Evolutionary conservation across 805 yeast species (phyloP).

Genomic region (Schizosaccharomyces cryophilus): DNA sequence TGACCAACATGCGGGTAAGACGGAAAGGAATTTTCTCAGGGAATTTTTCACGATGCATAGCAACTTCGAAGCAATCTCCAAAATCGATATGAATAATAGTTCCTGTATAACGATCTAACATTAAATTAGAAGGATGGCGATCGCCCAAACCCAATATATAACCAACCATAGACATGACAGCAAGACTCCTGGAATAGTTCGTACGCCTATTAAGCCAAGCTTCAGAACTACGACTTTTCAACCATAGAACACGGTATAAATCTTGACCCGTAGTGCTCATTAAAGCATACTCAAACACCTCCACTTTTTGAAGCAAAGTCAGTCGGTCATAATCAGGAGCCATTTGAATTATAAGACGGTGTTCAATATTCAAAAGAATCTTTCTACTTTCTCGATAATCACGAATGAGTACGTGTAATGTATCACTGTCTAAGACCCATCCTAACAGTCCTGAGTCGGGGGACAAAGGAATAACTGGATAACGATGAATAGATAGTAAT

Average conservation of each 20-base stretch:
- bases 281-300: conserved; percentile 83
- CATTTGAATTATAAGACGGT: conserved; percentile 89
- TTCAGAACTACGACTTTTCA: conserved; percentile 84
- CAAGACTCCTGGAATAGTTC: conserved; percentile 81
- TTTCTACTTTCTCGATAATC: conserved; percentile 84
- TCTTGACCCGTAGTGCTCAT: conserved; percentile 94
- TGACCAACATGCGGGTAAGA: conserved; percentile 83
- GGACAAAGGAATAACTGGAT: conserved; percentile 81
- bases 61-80: conserved; percentile 98
- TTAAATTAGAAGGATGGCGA: conserved; percentile 87
- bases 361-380: conserved; percentile 74
- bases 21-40: conserved; percentile 97
- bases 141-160: conserved; percentile 92
- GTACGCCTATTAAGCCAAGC: conserved; percentile 96
- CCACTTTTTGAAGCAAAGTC: conserved; percentile 76
- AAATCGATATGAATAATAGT: conserved; percentile 92
- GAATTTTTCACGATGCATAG: conserved; percentile 81
- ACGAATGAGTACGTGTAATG: conserved; percentile 76
- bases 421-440: conserved; percentile 94
- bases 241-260: conserved; percentile 82
- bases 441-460: conserved; percentile 92
- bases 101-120: conserved; percentile 86
- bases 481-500: conserved; percentile 76
- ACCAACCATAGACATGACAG: conserved; percentile 98
- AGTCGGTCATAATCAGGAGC: conserved; percentile 86